These are phyloP conservation scores for Cicer yamashitae DNA, from an alignment of 306 rosid genomes.

Conservation along the genomic window DNA sequence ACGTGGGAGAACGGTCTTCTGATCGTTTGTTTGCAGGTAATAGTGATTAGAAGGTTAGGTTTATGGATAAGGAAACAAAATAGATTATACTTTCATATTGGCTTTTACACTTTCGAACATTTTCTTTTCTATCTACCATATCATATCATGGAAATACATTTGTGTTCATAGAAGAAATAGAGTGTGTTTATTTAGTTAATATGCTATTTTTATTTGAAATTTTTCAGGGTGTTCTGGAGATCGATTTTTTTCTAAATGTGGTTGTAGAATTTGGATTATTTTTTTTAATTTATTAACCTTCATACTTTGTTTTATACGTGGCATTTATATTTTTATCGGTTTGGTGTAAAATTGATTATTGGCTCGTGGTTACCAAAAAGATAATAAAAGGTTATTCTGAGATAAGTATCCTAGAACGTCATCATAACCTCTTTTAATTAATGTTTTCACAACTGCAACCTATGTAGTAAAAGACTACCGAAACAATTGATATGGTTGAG, in stretches of 20 bases:
- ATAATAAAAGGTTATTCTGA: neutral
- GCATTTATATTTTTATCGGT: neutral
- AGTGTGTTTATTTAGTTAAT: neutral
- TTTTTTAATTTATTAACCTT: neutral
- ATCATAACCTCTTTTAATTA: neutral
- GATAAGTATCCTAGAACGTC: neutral
- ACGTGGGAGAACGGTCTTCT: slow-evolving; percentile 58
- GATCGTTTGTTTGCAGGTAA: slow-evolving; percentile 45
- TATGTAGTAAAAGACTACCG: too few relatives aligned
- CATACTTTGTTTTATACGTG: neutral
- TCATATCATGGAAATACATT: neutral
- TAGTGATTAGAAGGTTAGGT: neutral
- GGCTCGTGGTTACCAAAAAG: neutral
- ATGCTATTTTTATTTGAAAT: neutral
- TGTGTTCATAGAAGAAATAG: neutral
- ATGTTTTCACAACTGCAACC: too few relatives aligned
- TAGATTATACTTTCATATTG: neutral
- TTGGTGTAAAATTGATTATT: neutral
- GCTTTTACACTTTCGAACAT: too few relatives aligned
- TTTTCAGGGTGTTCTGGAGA: neutral
- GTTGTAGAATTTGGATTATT: neutral
- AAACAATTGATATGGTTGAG: too few relatives aligned
- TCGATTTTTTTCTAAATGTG: neutral
- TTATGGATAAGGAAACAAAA: neutral
- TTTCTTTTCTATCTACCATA: too few relatives aligned